Conservation (phyloP, 2,329 filamentous ascomycete species). For the Fusarium lateritium region DNA sequence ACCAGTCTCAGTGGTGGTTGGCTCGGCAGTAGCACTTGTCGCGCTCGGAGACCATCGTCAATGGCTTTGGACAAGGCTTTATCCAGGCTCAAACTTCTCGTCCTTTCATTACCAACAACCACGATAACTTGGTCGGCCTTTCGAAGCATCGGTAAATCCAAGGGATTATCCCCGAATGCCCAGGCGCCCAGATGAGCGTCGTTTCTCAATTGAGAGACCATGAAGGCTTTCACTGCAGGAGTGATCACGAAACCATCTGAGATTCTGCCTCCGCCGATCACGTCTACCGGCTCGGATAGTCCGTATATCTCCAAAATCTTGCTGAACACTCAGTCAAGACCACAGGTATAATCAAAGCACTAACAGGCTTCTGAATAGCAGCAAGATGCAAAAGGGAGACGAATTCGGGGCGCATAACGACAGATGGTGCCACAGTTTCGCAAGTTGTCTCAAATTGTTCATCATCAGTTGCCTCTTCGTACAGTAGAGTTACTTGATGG, state of each 20-base stretch:
- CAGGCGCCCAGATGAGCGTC: slow-evolving; percentile 61
- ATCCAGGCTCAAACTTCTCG: slow-evolving; percentile 69
- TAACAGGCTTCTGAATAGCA: slow-evolving; percentile 54
- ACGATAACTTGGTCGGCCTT: slow-evolving; percentile 68
- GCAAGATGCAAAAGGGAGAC: slow-evolving; percentile 57
- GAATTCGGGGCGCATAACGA: slow-evolving; percentile 65
- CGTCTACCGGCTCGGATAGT: slow-evolving; percentile 58
- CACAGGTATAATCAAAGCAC: slow-evolving; percentile 67
- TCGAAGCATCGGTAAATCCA: slow-evolving; percentile 71
- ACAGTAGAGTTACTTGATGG: slow-evolving; percentile 66
- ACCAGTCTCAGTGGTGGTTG: slow-evolving; percentile 60
- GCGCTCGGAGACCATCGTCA: slow-evolving; percentile 55
- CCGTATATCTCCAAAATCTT: slow-evolving; percentile 62
- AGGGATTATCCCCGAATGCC: slow-evolving; percentile 72
- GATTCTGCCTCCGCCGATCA: slow-evolving; percentile 68
- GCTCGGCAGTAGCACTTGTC: slow-evolving; percentile 63
- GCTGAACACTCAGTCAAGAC: slow-evolving; percentile 68
- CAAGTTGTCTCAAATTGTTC: slow-evolving; percentile 62
- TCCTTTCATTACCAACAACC: slow-evolving; percentile 64
- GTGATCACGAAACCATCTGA: slow-evolving; percentile 66
- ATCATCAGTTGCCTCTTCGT: slow-evolving; percentile 61
- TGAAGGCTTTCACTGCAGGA: slow-evolving; percentile 61
- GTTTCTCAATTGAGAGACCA: slow-evolving; percentile 61
- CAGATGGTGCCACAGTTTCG: slow-evolving; percentile 56
- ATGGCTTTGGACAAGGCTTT: slow-evolving; percentile 60